A percentile compares a stretch with the other conserved stretches of the same genome.
Conservation (phyloP, 2,329 filamentous ascomycete genomes). For the Epichloe aotearoae region DNA sequence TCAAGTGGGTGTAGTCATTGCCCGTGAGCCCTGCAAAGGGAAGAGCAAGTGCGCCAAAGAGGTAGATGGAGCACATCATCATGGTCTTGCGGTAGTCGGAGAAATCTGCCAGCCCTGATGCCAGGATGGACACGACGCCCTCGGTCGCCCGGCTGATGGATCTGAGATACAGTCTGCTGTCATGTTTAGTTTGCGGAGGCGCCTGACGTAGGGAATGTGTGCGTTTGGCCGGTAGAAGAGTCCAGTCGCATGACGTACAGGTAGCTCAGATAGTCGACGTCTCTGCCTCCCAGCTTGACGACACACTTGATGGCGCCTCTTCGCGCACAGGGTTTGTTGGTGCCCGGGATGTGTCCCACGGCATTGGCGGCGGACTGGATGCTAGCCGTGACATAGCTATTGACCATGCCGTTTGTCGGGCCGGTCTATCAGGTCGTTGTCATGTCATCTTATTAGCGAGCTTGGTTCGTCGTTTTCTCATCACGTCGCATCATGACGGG, state of each 20-base stretch:
- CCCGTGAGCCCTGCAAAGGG: conserved; percentile 9
- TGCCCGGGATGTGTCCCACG: conserved; percentile 9
- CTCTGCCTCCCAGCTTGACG: conserved; percentile 8
- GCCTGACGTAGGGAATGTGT: not conserved
- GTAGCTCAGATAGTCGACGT: conserved; percentile 12
- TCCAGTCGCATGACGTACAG: conserved; percentile 3
- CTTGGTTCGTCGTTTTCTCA: no score
- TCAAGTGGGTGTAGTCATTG: conserved; percentile 8
- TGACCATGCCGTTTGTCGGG: conserved; percentile 10
- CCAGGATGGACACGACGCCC: conserved; percentile 9
- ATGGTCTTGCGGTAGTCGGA: conserved; percentile 11
- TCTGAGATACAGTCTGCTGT: conserved; percentile 8
- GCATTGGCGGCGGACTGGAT: conserved; percentile 11
- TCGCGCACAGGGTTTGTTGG: conserved; percentile 9
- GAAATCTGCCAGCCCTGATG: conserved; percentile 9
- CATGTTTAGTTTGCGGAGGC: not conserved
- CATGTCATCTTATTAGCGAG: no score
- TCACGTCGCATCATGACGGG: no score
- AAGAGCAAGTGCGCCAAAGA: conserved; percentile 9
- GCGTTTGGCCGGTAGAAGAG: not conserved
- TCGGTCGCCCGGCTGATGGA: conserved; percentile 9
- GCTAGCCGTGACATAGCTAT: conserved; percentile 10
- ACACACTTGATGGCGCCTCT: conserved; percentile 9
- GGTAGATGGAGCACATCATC: conserved; percentile 12
- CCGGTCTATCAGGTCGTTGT: conserved; percentile 5